Base-by-base conservation (phyloP, 1,284 basidiomycete genomes). In the Irpex sp. region DNA sequence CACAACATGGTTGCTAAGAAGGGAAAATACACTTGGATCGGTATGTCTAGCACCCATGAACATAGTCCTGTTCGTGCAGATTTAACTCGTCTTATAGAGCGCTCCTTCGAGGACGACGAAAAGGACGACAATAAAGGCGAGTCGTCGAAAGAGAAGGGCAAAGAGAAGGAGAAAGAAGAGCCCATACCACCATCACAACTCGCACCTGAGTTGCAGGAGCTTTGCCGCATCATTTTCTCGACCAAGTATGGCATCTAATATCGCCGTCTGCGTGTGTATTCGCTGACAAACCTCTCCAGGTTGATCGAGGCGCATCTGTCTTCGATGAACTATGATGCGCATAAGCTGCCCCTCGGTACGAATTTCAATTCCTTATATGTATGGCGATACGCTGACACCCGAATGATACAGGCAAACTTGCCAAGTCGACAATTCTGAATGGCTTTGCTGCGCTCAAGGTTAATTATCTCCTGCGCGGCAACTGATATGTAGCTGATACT, bases 241-340 rank as follows among this genome's bases (percentile, higher is more conserved):
- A 76, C 81, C 9, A 77, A 75, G 84, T 83, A 66, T 62, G 76
- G 4, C 26, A 63, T 38, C 13, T 47, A 51, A 40, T 21, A 34
- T 37, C 11, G 5, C 17, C 59, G 56, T 55, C 26, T 62, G 13
- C 38, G 3, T 9, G 8, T 4, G 19, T 59, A 7, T 37, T 4
- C 37, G 58, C 40, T 62, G 51, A 44, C 65, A 59, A 31, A 36
- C 38, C 17, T 37, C 17, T 52, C 1, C 59, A 86, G 84, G 34
- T 71, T 86, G 65, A 83, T 88, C 56, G 79, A 85, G 57, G 84
- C 83, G 0, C 79, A 81, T 21, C 72, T 89, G 68, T 82, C 83
- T n/a, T 82, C 83, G 2, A 85, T 89, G 85, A 87, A 88, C 69
- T 89, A 89, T 68, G 87, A 89, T 69, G 86, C 85, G 3, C 85